Evolutionary conservation across 495 filamentous ascomycete genomes (phyloP).

Genomic region (Viridothelium virens): DNA sequence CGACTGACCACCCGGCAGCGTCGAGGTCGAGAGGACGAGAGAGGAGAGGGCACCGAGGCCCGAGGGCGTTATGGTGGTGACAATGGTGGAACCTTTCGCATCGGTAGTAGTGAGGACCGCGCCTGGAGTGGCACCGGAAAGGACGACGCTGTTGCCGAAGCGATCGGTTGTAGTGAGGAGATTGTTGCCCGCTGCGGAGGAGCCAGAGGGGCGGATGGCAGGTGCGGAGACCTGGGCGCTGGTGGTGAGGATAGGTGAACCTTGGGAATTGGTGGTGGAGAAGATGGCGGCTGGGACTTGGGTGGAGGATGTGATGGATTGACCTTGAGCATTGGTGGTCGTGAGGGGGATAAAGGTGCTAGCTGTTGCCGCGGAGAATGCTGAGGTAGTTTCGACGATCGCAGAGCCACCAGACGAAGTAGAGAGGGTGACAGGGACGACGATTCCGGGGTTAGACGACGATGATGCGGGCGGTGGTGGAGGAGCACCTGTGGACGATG

Average conservation of each 20-base stretch:
- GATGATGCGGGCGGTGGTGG: slow-evolving; percentile 42
- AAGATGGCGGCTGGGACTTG: slow-evolving; percentile 27
- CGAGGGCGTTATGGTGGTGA: slow-evolving; percentile 35
- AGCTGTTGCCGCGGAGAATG: slow-evolving; percentile 22
- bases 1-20: slow-evolving; percentile 28
- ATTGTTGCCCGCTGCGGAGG: background rate
- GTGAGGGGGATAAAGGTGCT: slow-evolving; percentile 29
- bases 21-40: slow-evolving; percentile 32
- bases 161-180: slow-evolving; percentile 28
- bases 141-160: slow-evolving; percentile 21
- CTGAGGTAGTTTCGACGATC: slow-evolving; percentile 20
- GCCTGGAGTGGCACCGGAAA: slow-evolving; percentile 23
- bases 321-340: slow-evolving; percentile 31
- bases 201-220: background rate
- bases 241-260: slow-evolving; percentile 20
- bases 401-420: slow-evolving; percentile 19
- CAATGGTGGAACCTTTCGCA: slow-evolving; percentile 28
- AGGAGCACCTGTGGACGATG: slow-evolving; percentile 20
- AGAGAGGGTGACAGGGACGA: slow-evolving; percentile 19
- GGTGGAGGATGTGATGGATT: slow-evolving; percentile 27
- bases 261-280: slow-evolving; percentile 23
- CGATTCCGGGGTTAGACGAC: slow-evolving; percentile 21
- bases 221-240: background rate
- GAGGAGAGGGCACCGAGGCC: slow-evolving; percentile 28
- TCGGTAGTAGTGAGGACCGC: slow-evolving; percentile 34